Percentiles rank a stretch among this genome's conserved stretches.
Conservation (phyloP, 192 early-diverging fungal genomes). For the Linderina pennispora region DNA sequence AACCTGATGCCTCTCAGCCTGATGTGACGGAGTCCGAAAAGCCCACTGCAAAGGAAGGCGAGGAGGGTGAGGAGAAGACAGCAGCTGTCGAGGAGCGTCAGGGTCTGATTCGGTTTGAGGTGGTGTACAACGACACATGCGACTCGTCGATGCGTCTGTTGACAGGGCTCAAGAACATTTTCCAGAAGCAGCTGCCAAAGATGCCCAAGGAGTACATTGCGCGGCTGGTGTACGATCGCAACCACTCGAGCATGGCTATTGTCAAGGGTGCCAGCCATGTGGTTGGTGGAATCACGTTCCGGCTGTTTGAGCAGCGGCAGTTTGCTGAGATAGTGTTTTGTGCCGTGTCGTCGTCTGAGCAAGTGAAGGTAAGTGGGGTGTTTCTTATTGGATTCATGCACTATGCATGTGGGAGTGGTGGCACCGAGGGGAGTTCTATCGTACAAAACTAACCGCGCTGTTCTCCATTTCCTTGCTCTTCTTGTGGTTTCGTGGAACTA, state of each 20-base stretch:
- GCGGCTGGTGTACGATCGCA: conserved; percentile 90
- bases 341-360: conserved; percentile 83
- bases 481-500: conserved; percentile 14
- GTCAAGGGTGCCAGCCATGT: conserved; percentile 56
- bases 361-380: conserved; percentile 83
- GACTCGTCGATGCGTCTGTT: conserved; percentile 81
- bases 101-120: conserved; percentile 61
- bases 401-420: too few species aligned
- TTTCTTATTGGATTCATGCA: too few species aligned
- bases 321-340: conserved; percentile 99
- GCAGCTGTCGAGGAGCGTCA: conserved; percentile 59
- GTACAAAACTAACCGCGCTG: too few species aligned
- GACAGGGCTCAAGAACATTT: conserved; percentile 92
- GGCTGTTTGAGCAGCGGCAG: conserved; percentile 78
- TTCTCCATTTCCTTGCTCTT: not conserved
- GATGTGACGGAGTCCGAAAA: not conserved
- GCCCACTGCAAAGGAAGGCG: conserved; percentile 1
- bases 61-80: conserved; percentile 44
- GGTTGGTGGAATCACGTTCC: conserved; percentile 91
- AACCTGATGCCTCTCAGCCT: not conserved
- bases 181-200: conserved; percentile 95
- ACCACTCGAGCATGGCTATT: conserved; percentile 81
- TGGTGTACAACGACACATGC: conserved; percentile 76
- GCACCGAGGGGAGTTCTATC: too few species aligned
- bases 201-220: conserved; percentile 99